Conservation (phyloP, 202 grass and related monocot species). For the Digitaria exilis region DNA sequence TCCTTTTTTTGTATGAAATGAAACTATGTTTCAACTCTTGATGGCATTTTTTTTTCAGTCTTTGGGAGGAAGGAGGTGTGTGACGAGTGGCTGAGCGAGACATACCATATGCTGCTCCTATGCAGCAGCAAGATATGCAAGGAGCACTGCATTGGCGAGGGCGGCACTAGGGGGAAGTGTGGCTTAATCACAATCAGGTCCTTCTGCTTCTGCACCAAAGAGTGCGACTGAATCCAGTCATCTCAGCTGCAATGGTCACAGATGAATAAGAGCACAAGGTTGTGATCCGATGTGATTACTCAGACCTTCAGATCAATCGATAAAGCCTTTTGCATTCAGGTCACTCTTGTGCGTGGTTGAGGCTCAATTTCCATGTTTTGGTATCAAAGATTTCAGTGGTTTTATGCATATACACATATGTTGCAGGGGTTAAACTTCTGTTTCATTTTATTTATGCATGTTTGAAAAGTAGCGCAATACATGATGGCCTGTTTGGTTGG, state of each 20-base stretch:
- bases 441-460: not conserved
- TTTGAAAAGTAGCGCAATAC: not conserved
- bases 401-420: not conserved
- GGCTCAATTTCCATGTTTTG: not conserved
- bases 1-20: not conserved
- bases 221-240: not conserved
- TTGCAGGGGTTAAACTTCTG: not conserved
- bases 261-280: not conserved
- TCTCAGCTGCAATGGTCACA: not conserved
- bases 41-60: not conserved
- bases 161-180: not conserved
- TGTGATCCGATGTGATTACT: not conserved
- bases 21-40: not conserved
- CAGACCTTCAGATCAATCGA: not conserved
- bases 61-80: not conserved
- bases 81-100: slow-evolving; percentile 5
- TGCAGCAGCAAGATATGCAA: slow-evolving; percentile 16
- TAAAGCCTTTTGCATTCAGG: not conserved
- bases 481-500: not conserved
- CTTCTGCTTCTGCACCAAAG: slow-evolving; percentile 26
- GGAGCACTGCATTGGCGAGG: not conserved
- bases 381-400: too few species aligned
- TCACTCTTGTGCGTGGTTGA: not conserved
- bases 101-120: slow-evolving; percentile 4
- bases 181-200: not conserved